Base-by-base conservation (phyloP, 257 asterid genomes). In the Coffea canephora region DNA sequence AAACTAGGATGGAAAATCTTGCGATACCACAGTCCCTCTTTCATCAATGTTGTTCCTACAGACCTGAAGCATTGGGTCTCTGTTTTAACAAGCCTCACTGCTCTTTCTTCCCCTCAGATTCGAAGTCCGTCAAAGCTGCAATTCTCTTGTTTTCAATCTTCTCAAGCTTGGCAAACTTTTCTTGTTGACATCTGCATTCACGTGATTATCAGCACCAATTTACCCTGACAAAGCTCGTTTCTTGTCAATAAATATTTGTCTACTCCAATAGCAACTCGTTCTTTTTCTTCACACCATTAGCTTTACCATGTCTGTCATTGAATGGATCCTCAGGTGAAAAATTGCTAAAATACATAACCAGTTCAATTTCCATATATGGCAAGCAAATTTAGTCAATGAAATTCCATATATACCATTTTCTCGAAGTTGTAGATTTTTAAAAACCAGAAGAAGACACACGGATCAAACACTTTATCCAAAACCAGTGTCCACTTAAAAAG, bases 351-450 rank as follows among this genome's bases (percentile, higher is more conserved):
- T 31, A 31, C 31, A 31, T 31, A 31, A 31, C 31, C 31, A 31
- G 31, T 31, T 0, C 31, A 31, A 31, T 31, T 31, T 31, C 31
- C 31, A 31, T 74, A 77, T 85, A 27, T 96, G 27, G 27, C 27
- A 27, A 27, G 27, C 27, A 27, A 27, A 27, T 27, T 27, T 27
- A 27, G 27, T 27, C 27, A 27, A 27, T 27, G 27, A 27, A 27
- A 27, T 31, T 31, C 31, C 31, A 31, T 74, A 77, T 85, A 27
- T 96, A 31, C 31, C 98, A 79, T 94, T 96, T 82, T 82, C 92
- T 46, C 98, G 98, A 83, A 8, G 83, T 85, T 8, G 41, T 68
- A 61, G 1, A 62, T n/a, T 31, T 31, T 31, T 31, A 31, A 31
- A 31, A 31, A 31, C 31, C 31, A 31, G 31, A 31, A 31, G 31